phyloP scores from a whole-genome alignment of 2,329 filamentous ascomycete species.

The Fusarium pininemorale region DNA sequence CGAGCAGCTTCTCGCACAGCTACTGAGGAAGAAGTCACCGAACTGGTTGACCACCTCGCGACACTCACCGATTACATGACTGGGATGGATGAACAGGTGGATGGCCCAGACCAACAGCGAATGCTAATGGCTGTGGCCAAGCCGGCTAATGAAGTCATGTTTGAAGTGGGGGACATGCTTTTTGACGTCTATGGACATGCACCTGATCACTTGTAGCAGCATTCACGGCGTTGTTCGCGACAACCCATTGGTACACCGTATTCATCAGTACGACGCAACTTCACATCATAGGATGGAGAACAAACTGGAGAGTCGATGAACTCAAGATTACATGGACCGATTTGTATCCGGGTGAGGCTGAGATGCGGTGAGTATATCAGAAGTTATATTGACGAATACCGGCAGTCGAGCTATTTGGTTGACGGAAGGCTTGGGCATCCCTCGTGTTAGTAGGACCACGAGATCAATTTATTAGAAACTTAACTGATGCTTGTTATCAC shows the following conservation, averaged over 20 bases:
- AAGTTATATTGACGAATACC: too few species aligned
- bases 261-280: background rate
- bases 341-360: rapidly evolving
- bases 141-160: background rate
- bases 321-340: background rate
- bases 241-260: background rate
- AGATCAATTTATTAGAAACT: background rate
- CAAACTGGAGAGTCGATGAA: background rate
- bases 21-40: background rate
- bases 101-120: background rate
- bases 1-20: too few species aligned
- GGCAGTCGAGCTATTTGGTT: background rate
- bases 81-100: background rate
- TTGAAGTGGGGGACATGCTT: background rate
- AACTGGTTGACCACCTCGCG: background rate
- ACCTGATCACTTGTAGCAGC: background rate
- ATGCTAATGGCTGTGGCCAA: background rate
- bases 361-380: background rate
- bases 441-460: background rate
- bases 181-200: background rate
- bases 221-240: background rate
- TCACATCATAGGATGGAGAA: background rate
- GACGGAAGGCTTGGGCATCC: background rate
- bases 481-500: background rate
- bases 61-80: background rate